Conservation (phyloP, 768 basidiomycete species). For the Mycena rebaudengoi region DNA sequence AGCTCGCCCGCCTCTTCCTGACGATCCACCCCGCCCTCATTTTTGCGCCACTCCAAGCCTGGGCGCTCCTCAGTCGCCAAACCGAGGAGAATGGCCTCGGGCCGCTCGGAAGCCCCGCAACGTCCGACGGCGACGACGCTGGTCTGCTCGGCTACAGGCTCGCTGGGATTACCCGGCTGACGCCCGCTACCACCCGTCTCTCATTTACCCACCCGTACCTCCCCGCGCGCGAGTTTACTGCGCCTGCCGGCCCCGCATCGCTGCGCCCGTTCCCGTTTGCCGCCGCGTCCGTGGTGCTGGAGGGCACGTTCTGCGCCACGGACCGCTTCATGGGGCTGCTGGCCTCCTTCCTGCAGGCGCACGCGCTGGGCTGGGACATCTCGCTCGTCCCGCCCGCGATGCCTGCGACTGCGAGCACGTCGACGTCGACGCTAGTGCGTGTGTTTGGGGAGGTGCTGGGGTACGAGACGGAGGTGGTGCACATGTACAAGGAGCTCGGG, state of each 20-base stretch:
- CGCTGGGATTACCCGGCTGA: constrained; percentile 48
- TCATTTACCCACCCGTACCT: constrained; percentile 47
- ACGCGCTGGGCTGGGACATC: constrained; percentile 72
- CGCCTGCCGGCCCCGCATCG: constrained; percentile 57
- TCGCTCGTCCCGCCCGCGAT: constrained; percentile 66
- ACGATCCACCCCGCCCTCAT: constrained; percentile 67
- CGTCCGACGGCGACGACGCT: constrained; percentile 48
- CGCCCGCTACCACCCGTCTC: constrained; percentile 49
- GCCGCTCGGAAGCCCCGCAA: constrained; percentile 57
- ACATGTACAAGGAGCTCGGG: constrained; percentile 75
- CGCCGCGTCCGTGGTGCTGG: constrained; percentile 33
- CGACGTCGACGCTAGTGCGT: constrained; percentile 66
- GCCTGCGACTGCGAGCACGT: constrained; percentile 66
- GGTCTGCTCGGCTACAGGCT: constrained; percentile 65
- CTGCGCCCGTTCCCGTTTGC: constrained; percentile 57
- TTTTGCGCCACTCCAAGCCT: constrained; percentile 66
- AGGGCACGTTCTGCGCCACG: constrained; percentile 59
- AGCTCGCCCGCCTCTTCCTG: constrained; percentile 63
- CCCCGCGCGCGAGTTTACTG: constrained; percentile 44
- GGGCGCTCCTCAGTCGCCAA: constrained; percentile 67
- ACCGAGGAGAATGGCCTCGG: constrained; percentile 63
- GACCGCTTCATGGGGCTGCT: constrained; percentile 64
- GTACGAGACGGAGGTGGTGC: constrained; percentile 65
- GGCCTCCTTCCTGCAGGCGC: constrained; percentile 67
- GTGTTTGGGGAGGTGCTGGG: constrained; percentile 66